These are phyloP conservation scores for Fragaria ananassa DNA, from an alignment of 306 rosid species.

Conservation along the genomic window DNA sequence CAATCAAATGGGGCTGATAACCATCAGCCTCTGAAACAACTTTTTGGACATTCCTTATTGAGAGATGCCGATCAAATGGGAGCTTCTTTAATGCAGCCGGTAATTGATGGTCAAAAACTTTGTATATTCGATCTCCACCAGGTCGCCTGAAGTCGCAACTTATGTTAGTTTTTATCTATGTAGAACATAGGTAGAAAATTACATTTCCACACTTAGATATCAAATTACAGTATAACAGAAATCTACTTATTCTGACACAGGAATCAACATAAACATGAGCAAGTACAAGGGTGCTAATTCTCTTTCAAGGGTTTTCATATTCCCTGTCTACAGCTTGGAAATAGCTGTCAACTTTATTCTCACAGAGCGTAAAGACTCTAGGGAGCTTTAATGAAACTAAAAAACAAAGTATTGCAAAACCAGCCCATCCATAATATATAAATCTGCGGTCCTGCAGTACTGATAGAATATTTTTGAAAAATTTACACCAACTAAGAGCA, in stretches of 20 bases:
- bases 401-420: not conserved
- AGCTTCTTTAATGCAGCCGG: constrained; percentile 97
- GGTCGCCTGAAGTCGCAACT: constrained; percentile 62
- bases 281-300: not conserved
- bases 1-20: constrained; percentile 96
- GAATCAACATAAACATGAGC: not conserved
- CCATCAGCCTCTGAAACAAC: constrained; percentile 98
- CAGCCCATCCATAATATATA: not conserved
- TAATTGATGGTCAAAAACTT: constrained; percentile 91
- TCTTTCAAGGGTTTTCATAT: not conserved
- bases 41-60: constrained; percentile 82
- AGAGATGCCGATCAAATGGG: constrained; percentile 93
- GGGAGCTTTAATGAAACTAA: not conserved
- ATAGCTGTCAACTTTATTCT: not conserved
- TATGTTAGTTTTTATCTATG: not conserved
- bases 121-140: constrained; percentile 97
- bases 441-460: not conserved
- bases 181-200: not conserved
- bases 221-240: not conserved
- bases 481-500: not conserved
- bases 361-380: not conserved
- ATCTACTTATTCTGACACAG: not conserved
- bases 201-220: not conserved
- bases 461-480: not conserved
- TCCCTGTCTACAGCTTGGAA: not conserved